A percentile compares a stretch with the other conserved stretches of the same genome.
Conservation (phyloP, 2,329 filamentous ascomycete species). For the Ophiosphaerella narmari region DNA sequence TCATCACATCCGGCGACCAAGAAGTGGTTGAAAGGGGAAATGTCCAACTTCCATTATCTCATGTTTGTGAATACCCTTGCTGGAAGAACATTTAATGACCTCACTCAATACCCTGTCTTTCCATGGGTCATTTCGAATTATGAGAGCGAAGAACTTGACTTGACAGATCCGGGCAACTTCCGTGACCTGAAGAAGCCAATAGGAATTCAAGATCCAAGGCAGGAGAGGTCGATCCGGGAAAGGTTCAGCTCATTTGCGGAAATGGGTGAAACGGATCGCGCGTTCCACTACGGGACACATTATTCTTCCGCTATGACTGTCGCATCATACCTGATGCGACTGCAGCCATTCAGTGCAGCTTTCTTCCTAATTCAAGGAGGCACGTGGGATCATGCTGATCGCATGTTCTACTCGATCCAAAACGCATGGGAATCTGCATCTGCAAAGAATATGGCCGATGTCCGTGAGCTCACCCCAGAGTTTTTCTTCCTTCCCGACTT, state of each 20-base stretch:
- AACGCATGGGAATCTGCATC: slow-evolving; percentile 92
- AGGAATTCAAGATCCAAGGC: slow-evolving; percentile 80
- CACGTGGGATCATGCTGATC: slow-evolving; percentile 92
- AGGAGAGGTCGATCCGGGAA: slow-evolving; percentile 79
- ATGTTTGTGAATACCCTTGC: slow-evolving; percentile 99
- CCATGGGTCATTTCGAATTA: slow-evolving; percentile 98
- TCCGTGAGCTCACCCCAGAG: slow-evolving; percentile 91
- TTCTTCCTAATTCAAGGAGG: slow-evolving; percentile 95
- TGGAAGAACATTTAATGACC: slow-evolving; percentile 93
- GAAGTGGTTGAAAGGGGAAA: slow-evolving; percentile 90
- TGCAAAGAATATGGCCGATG: slow-evolving; percentile 86
- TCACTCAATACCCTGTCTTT: slow-evolving; percentile 98
- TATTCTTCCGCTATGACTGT: slow-evolving; percentile 99
- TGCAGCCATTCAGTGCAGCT: slow-evolving; percentile 95
- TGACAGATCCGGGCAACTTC: slow-evolving; percentile 82
- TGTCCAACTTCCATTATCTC: slow-evolving; percentile 97
- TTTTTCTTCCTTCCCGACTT: slow-evolving; percentile 98
- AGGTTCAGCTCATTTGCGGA: slow-evolving; percentile 87
- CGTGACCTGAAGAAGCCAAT: slow-evolving; percentile 94
- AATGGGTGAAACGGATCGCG: slow-evolving; percentile 77
- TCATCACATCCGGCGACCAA: slow-evolving; percentile 83
- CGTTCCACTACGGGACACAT: slow-evolving; percentile 97
- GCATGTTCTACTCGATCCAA: slow-evolving; percentile 90
- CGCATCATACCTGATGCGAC: slow-evolving; percentile 89
- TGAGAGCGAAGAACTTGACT: slow-evolving; percentile 86